Base-by-base conservation (phyloP, 805 yeast species). In the baker's yeast (Saccharomyces cerevisiae) region DNA sequence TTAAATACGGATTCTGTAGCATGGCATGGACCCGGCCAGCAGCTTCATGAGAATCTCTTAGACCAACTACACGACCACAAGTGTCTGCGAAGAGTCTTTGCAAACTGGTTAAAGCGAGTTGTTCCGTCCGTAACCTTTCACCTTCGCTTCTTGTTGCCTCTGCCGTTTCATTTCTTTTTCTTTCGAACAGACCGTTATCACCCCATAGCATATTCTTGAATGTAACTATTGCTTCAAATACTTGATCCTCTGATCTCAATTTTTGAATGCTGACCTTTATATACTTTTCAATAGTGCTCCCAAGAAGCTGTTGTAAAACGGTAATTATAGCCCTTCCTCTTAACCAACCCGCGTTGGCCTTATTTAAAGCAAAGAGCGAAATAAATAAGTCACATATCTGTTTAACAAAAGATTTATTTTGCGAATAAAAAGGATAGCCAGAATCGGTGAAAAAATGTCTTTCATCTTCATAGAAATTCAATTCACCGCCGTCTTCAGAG, bases 261-360 rank as follows among this genome's bases (percentile, higher is more conserved):
- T 60, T 61, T 49, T 47, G 48, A n/a, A 70, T 58, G 47, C 56
- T 60, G 10, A 75, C 79, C 46, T 83, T 71, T 4, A 82, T 76
- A 52, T 79, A 80, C 64, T 82, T 84, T 64, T 91, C 97, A 51
- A 91, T 84, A 0, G 97, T 86, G 1, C 92, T 87, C 0, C 97
- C 97, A 41, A 91, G 76, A 1, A 91, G 69, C 66, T 89, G 96
- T 67, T 90, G 97, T 52, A 91, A 71, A 3, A 91, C 81, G 4
- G 89, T 82, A 41, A 90, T 77, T 8, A 89, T 75, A 0, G 97
- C 96, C 47, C 90, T 75, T 0, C 96, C 97, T 52, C 96, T 73
- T 1, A 91, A 69, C 96, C 96, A 89, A 27, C 66, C 60, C 49
- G 82, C 81, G 49, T 81, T 82, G 1, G 87, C 76, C 49, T 73